These are phyloP conservation scores for Pythium inflatum DNA, from an alignment of 352 stramenopile genomes.

Conservation along the genomic window DNA sequence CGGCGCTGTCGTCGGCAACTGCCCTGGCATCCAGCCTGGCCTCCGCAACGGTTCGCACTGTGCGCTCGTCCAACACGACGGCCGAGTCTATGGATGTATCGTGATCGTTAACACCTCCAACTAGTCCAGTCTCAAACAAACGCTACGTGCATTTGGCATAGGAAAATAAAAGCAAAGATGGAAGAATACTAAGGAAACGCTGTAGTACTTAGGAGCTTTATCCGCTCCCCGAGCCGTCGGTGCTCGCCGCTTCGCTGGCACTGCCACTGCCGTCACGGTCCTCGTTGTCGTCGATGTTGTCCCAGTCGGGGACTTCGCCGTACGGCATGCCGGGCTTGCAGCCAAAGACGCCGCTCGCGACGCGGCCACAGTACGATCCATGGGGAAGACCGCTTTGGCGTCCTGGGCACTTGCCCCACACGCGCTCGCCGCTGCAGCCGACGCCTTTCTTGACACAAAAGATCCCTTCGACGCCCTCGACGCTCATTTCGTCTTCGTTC, in stretches of 20 bases:
- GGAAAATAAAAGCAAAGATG: too few species aligned
- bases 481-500: slow-evolving; percentile 35
- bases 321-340: slow-evolving; percentile 35
- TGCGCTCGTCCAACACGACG: background rate
- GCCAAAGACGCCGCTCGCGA: slow-evolving; percentile 33
- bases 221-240: background rate
- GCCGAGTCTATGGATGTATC: slow-evolving; percentile 22
- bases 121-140: too few species aligned
- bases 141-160: too few species aligned
- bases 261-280: background rate
- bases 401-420: slow-evolving; percentile 39
- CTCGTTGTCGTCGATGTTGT: slow-evolving; percentile 8
- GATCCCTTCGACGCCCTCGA: slow-evolving; percentile 35
- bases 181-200: too few species aligned
- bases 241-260: background rate
- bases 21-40: slow-evolving; percentile 22
- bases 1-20: slow-evolving; percentile 10
- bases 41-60: slow-evolving; percentile 9
- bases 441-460: slow-evolving; percentile 42
- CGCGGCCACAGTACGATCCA: slow-evolving; percentile 41
- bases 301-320: slow-evolving; percentile 11
- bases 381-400: slow-evolving; percentile 37
- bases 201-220: background rate
- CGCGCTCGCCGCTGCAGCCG: slow-evolving; percentile 32
- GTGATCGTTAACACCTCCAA: background rate